These are phyloP conservation scores for Mollisiaceae sp. DNA, from an alignment of 2,329 filamentous ascomycete species.

Conservation along the genomic window DNA sequence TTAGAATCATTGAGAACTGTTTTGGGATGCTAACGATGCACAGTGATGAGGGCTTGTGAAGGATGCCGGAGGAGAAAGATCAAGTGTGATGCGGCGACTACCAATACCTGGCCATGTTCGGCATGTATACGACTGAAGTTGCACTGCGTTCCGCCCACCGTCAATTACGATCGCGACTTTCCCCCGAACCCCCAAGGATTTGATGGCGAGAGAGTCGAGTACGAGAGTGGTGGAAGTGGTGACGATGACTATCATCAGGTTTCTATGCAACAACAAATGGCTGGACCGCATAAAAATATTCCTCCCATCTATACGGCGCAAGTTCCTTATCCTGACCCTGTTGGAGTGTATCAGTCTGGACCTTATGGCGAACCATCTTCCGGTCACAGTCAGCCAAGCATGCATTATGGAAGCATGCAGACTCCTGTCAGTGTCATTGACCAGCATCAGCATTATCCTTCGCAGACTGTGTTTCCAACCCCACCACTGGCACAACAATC, in stretches of 20 bases:
- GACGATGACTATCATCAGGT: slow-evolving; percentile 60
- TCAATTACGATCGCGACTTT: slow-evolving; percentile 43
- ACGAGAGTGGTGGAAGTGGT: slow-evolving; percentile 49
- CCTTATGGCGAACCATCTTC: slow-evolving; percentile 49
- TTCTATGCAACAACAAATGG: slow-evolving; percentile 52
- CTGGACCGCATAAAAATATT: slow-evolving; percentile 45
- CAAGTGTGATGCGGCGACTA: slow-evolving; percentile 96
- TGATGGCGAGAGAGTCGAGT: slow-evolving; percentile 54
- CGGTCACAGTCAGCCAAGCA: slow-evolving; percentile 50
- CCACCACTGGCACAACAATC: slow-evolving; percentile 48
- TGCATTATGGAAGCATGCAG: slow-evolving; percentile 60
- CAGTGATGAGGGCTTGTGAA: slow-evolving; percentile 97
- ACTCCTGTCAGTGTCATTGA: slow-evolving; percentile 57
- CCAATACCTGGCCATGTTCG: slow-evolving; percentile 96
- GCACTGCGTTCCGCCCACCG: slow-evolving; percentile 80
- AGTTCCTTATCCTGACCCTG: slow-evolving; percentile 51
- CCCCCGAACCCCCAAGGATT: slow-evolving; percentile 46
- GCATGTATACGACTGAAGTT: slow-evolving; percentile 91
- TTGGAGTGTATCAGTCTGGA: slow-evolving; percentile 46
- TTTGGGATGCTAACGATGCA: slow-evolving; percentile 30
- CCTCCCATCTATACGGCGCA: slow-evolving; percentile 55
- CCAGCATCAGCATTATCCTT: slow-evolving; percentile 53
- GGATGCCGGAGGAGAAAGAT: slow-evolving; percentile 95
- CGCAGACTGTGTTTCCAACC: slow-evolving; percentile 58
- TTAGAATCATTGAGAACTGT: neutral